Conservation (phyloP, 805 yeast genomes). For the Cyberlindnera americana region DNA sequence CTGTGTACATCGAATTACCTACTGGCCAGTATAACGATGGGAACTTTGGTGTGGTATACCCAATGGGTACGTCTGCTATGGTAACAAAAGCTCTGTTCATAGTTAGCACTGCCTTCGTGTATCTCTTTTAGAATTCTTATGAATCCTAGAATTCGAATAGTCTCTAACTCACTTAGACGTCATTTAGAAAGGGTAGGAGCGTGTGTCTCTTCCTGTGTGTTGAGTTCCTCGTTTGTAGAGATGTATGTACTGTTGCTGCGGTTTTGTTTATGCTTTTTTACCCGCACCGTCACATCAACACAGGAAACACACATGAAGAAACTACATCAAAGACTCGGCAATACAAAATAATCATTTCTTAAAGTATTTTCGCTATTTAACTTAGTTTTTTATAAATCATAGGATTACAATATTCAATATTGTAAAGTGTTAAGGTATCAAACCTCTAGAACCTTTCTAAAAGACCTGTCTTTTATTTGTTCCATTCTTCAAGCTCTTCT, state of each 20-base stretch:
- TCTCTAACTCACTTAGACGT: neutral
- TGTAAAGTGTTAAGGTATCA: neutral
- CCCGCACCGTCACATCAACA: too few relatives aligned
- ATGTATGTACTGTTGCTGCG: too few relatives aligned
- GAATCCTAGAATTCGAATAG: too few relatives aligned
- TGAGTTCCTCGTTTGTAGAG: too few relatives aligned
- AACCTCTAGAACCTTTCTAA: too few relatives aligned
- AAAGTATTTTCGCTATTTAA: too few relatives aligned
- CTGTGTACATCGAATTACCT: conserved; percentile 31
- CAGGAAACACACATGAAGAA: too few relatives aligned
- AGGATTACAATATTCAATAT: too few relatives aligned
- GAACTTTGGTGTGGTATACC: conserved; percentile 73
- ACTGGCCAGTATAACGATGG: conserved; percentile 81
- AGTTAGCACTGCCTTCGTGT: neutral
- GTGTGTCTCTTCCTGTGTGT: neutral
- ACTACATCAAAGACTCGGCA: too few relatives aligned
- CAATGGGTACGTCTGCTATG: conserved; percentile 66
- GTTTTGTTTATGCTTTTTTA: neutral
- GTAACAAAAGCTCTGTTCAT: conserved; percentile 34
- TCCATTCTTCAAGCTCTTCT: conserved; percentile 31
- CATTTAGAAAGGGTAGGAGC: too few relatives aligned
- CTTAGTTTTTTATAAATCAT: neutral
- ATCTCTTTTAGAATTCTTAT: too few relatives aligned
- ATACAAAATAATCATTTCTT: too few relatives aligned
- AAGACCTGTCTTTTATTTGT: conserved; percentile 15